These are phyloP conservation scores for Orbilia quercus DNA, from an alignment of 2,329 filamentous ascomycete species.

Conservation along the genomic window DNA sequence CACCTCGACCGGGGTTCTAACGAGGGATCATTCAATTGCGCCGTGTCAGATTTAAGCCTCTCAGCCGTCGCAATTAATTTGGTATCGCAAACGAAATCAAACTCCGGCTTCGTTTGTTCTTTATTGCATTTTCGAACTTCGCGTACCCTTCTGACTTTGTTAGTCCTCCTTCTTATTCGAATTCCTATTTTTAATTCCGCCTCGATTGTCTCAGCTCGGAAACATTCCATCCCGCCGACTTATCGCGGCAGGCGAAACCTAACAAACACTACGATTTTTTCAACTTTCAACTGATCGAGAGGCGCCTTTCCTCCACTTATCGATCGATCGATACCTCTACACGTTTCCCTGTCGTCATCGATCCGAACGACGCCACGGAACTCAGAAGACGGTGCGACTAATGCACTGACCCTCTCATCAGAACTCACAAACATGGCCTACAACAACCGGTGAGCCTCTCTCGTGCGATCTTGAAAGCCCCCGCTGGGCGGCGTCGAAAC, in stretches of 20 bases:
- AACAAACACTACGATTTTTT: too few species aligned
- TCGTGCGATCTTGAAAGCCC: neutral
- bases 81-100: neutral
- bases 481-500: neutral
- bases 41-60: slow-evolving; percentile 55
- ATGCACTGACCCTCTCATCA: slow-evolving; percentile 7
- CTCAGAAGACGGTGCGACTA: neutral
- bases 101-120: neutral
- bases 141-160: neutral
- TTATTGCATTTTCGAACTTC: neutral
- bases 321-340: neutral
- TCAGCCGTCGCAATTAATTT: slow-evolving; percentile 29
- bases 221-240: slow-evolving; percentile 14
- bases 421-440: slow-evolving; percentile 34
- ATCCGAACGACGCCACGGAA: neutral
- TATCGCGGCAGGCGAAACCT: neutral
- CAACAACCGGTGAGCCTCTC: slow-evolving; percentile 43
- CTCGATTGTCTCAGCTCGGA: slow-evolving; percentile 35
- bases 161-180: neutral
- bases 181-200: slow-evolving; percentile 18
- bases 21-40: too few species aligned
- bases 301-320: too few species aligned
- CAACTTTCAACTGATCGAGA: neutral
- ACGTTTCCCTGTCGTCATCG: neutral
- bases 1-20: too few species aligned